Evolutionary conservation across 306 rosid genomes (phyloP).

Genomic region (Neltuma alba): DNA sequence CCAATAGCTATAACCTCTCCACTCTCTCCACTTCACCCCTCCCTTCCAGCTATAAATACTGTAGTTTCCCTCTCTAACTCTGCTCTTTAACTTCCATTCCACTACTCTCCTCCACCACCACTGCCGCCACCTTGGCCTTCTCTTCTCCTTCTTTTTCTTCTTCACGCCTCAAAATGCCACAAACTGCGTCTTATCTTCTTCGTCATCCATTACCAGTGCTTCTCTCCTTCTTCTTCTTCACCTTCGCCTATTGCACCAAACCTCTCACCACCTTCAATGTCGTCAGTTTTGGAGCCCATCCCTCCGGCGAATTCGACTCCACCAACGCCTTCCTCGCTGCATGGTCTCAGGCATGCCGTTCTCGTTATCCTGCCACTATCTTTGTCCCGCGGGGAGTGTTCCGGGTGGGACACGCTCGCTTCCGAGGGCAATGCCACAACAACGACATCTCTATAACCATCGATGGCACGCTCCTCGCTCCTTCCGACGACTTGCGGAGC

Average conservation of each 20-base stretch:
- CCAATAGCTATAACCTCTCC: not conserved
- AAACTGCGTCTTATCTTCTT: not conserved
- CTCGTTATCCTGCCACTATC: conserved; percentile 15
- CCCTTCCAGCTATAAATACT: not conserved
- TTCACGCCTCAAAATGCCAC: not conserved
- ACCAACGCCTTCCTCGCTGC: conserved; percentile 42
- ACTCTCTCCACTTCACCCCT: not conserved
- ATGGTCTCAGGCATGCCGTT: conserved; percentile 52
- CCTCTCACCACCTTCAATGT: conserved; percentile 36
- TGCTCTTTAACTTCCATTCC: conserved; percentile 8
- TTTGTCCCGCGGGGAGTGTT: conserved; percentile 51
- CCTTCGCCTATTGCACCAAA: conserved; percentile 3
- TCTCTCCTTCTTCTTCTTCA: not conserved
- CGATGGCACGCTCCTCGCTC: conserved; percentile 57
- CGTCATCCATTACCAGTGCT: not conserved
- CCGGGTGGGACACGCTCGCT: conserved; percentile 24
- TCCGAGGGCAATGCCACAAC: conserved; percentile 39
- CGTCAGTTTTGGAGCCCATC: conserved; percentile 50
- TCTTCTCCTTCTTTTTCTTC: not conserved
- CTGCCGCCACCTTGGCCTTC: conserved; percentile 4
- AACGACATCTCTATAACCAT: conserved; percentile 39
- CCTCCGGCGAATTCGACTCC: conserved; percentile 45
- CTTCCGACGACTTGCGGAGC: conserved; percentile 36
- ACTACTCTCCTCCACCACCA: conserved; percentile 9
- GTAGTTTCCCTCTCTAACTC: conserved; percentile 37